These are phyloP conservation scores for Dendrocalamus sinicus DNA, from an alignment of 176 grass and related monocot genomes.

Conservation along the genomic window DNA sequence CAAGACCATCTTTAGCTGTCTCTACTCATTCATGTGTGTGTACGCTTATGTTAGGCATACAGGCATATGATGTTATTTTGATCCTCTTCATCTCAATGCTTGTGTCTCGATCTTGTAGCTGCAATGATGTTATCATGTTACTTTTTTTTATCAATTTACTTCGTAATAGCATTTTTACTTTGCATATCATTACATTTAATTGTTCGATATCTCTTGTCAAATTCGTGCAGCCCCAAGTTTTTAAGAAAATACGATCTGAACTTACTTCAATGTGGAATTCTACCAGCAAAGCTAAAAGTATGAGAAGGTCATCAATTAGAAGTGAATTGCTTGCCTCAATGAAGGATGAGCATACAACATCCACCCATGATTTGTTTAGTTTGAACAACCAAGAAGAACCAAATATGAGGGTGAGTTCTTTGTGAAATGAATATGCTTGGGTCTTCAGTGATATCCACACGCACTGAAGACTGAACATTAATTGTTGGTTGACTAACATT, in stretches of 20 bases:
- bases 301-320: constrained; percentile 75
- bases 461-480: constrained; percentile 27
- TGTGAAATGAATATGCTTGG: constrained; percentile 38
- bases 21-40: constrained; percentile 14
- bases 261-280: constrained; percentile 93
- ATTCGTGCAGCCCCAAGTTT: constrained; percentile 69
- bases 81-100: constrained; percentile 24
- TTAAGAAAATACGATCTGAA: constrained; percentile 80
- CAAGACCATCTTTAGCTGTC: not conserved
- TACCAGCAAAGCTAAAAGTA: constrained; percentile 62
- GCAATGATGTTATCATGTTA: constrained; percentile 4
- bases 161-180: constrained; percentile 21
- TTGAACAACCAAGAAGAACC: constrained; percentile 59
- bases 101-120: constrained; percentile 24
- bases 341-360: constrained; percentile 49
- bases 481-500: constrained; percentile 30
- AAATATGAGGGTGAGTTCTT: constrained; percentile 66
- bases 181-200: constrained; percentile 24
- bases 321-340: constrained; percentile 58
- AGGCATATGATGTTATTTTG: constrained; percentile 13
- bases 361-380: constrained; percentile 54
- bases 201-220: constrained; percentile 31
- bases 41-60: too few species aligned
- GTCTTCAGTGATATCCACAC: constrained; percentile 21
- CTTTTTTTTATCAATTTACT: constrained; percentile 22